Percentiles rank a stretch among this genome's conserved stretches.
Conservation (phyloP, 495 filamentous ascomycete genomes). For the Penicillium silybi region DNA sequence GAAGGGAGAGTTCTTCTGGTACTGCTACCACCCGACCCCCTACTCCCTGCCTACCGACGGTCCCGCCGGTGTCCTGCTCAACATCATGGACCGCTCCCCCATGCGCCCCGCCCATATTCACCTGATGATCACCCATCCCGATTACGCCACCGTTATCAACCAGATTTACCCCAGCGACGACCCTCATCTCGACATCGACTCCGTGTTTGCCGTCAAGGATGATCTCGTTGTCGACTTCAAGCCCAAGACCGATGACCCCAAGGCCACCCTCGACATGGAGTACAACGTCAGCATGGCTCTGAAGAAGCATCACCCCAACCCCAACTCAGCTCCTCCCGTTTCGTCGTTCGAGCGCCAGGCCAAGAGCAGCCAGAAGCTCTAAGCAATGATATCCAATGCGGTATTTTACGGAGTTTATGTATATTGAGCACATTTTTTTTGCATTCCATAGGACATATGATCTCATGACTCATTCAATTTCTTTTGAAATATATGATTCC, state of each 20-base stretch:
- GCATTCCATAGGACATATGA: background rate
- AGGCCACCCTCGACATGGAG: conserved; percentile 42
- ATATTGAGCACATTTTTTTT: background rate
- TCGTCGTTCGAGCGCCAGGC: conserved; percentile 41
- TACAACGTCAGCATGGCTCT: conserved; percentile 45
- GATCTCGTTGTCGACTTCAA: conserved; percentile 62
- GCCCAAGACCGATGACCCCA: conserved; percentile 46
- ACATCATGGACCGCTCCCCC: conserved; percentile 64
- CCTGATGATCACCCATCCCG: conserved; percentile 47
- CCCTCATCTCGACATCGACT: conserved; percentile 58
- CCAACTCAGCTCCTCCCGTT: conserved; percentile 42
- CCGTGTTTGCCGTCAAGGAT: conserved; percentile 65
- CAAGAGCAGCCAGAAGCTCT: background rate
- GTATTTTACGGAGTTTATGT: background rate
- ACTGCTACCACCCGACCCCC: conserved; percentile 78
- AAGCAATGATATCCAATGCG: background rate
- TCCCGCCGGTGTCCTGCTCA: conserved; percentile 65
- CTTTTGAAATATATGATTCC: background rate
- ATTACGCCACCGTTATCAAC: conserved; percentile 54
- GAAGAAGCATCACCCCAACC: conserved; percentile 48
- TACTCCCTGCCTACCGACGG: conserved; percentile 77
- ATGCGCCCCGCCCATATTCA: conserved; percentile 50
- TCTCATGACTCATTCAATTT: background rate
- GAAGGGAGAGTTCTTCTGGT: conserved; percentile 72
- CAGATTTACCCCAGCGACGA: conserved; percentile 62